These are phyloP conservation scores for Boletus reticuloceps DNA, from an alignment of 768 basidiomycete genomes.

Conservation along the genomic window DNA sequence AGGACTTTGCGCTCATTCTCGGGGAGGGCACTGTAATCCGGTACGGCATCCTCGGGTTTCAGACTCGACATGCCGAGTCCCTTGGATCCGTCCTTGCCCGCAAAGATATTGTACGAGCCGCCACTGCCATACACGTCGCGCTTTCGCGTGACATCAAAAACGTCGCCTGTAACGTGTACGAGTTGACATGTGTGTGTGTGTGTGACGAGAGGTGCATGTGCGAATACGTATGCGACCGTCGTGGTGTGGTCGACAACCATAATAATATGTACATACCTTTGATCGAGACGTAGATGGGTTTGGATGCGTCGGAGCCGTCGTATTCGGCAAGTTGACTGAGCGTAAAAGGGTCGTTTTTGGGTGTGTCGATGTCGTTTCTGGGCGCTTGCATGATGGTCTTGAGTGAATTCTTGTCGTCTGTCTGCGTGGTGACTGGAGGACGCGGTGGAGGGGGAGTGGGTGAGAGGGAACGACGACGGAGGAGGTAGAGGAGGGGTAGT, in stretches of 20 bases:
- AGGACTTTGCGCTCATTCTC: slow-evolving; percentile 76
- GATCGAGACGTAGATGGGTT: slow-evolving; percentile 89
- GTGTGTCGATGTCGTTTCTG: slow-evolving; percentile 56
- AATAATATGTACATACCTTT: slow-evolving; percentile 53
- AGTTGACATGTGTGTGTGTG: slow-evolving; percentile 24
- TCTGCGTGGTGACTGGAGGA: slow-evolving; percentile 9
- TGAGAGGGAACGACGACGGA: slow-evolving; percentile 8
- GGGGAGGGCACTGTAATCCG: slow-evolving; percentile 78
- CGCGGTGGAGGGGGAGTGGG: neutral
- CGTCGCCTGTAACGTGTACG: slow-evolving; percentile 41
- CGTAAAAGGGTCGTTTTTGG: slow-evolving; percentile 79
- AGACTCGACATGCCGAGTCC: slow-evolving; percentile 90
- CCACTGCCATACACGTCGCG: slow-evolving; percentile 87
- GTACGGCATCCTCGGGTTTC: slow-evolving; percentile 78
- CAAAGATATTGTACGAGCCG: slow-evolving; percentile 78
- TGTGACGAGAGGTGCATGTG: too few species aligned
- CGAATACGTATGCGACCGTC: too few species aligned
- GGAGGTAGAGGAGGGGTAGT: slow-evolving; percentile 30
- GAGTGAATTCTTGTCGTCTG: slow-evolving; percentile 30
- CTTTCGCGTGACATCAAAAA: slow-evolving; percentile 89
- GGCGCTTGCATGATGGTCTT: slow-evolving; percentile 75
- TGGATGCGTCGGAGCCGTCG: slow-evolving; percentile 62
- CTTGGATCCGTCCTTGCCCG: slow-evolving; percentile 89
- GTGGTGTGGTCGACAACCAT: too few species aligned
- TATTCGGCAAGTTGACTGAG: slow-evolving; percentile 62